Evolutionary conservation across 345 rosid genomes (phyloP).

Genomic region (Melastoma malabathricum): DNA sequence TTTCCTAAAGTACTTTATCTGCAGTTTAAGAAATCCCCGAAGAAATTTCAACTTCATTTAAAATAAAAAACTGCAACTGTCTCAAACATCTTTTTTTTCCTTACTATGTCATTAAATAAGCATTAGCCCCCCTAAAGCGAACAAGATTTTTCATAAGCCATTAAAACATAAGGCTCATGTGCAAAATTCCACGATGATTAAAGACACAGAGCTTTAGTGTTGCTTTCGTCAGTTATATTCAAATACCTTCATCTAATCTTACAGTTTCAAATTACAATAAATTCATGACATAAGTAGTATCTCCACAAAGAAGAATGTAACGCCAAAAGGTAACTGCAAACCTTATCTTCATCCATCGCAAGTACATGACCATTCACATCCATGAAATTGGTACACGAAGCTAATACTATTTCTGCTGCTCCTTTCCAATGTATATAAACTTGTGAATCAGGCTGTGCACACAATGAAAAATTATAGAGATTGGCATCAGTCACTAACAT

Average conservation of each 20-base stretch:
- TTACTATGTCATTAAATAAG: too few relatives aligned
- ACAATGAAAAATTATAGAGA: background rate
- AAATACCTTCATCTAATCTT: too few relatives aligned
- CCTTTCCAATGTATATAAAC: slow-evolving; percentile 96
- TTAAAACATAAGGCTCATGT: too few relatives aligned
- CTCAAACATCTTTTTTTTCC: background rate
- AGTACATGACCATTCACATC: slow-evolving; percentile 35
- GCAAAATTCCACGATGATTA: too few relatives aligned
- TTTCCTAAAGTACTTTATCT: slow-evolving; percentile 35
- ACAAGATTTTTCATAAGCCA: too few relatives aligned
- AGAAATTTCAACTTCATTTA: background rate
- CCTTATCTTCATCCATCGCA: slow-evolving; percentile 60
- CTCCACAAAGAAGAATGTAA: background rate
- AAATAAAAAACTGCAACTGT: background rate
- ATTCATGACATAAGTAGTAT: too few relatives aligned
- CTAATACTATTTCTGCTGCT: slow-evolving; percentile 89
- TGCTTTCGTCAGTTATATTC: too few relatives aligned
- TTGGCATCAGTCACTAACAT: too few relatives aligned
- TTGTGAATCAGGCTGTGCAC: slow-evolving; percentile 40
- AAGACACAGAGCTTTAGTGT: too few relatives aligned
- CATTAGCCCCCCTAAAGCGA: too few relatives aligned
- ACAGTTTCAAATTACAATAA: too few relatives aligned
- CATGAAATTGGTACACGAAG: slow-evolving; percentile 56
- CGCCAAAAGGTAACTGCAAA: slow-evolving; percentile 4
- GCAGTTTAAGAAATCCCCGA: slow-evolving; percentile 11